Evolutionary conservation across 805 yeast species (phyloP).

Genomic region (Monosporozyma siamensis): DNA sequence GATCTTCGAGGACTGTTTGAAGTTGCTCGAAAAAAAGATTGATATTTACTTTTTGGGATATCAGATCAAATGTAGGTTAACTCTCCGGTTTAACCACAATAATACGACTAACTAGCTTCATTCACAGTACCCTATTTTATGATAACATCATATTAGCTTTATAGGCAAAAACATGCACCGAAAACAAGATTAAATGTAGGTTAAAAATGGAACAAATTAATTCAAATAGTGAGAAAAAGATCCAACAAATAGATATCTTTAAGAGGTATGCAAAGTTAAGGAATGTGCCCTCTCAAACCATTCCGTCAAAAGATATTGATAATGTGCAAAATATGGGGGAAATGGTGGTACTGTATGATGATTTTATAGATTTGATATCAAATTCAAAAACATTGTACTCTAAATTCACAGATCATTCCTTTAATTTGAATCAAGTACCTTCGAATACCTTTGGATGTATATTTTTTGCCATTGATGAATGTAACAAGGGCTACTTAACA

Average conservation of each 20-base stretch:
- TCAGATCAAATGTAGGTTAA: no score
- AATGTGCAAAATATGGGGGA: slow-evolving; percentile 12
- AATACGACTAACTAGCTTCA: no score
- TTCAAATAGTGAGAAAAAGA: slow-evolving; percentile 31
- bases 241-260: slow-evolving; percentile 36
- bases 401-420: slow-evolving; percentile 30
- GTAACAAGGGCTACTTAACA: slow-evolving; percentile 56
- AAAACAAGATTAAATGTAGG: background rate
- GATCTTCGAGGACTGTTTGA: no score
- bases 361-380: slow-evolving; percentile 31
- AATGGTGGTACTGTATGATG: slow-evolving; percentile 29
- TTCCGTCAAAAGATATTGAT: no score
- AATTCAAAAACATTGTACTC: slow-evolving; percentile 24
- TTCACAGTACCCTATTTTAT: no score
- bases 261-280: slow-evolving; percentile 32
- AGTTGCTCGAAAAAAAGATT: no score
- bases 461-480: slow-evolving; percentile 71
- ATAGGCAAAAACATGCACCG: background rate
- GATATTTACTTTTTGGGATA: no score
- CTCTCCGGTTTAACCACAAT: no score
- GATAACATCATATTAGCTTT: no score
- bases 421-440: slow-evolving; percentile 43
- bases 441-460: slow-evolving; percentile 59
- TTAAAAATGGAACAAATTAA: slow-evolving; percentile 33
- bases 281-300: no score